Conservation (phyloP, 495 filamentous ascomycete species). For the Aspergillus leporis region DNA sequence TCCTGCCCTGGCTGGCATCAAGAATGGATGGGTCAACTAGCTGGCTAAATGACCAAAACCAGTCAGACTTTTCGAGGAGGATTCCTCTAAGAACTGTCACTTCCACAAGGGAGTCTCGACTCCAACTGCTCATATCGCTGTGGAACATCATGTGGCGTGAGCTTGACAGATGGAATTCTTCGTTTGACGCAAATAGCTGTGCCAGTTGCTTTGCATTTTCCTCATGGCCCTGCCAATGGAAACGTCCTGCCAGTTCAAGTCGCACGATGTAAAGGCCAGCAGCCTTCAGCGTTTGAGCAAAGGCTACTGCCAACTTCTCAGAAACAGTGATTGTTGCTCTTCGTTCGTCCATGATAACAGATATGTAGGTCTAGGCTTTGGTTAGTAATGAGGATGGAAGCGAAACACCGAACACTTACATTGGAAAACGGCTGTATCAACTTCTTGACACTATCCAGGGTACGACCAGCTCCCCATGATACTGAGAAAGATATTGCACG, state of each 20-base stretch:
- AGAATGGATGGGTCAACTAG: slow-evolving; percentile 39
- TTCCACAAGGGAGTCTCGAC: too few species aligned
- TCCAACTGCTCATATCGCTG: too few species aligned
- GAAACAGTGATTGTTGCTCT: slow-evolving; percentile 17
- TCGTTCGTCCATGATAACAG: background rate
- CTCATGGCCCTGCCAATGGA: slow-evolving; percentile 3
- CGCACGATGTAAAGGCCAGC: slow-evolving; percentile 30
- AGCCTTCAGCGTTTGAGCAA: slow-evolving; percentile 28
- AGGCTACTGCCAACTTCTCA: slow-evolving; percentile 12
- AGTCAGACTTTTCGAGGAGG: slow-evolving; percentile 8
- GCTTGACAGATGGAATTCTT: slow-evolving; percentile 38
- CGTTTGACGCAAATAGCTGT: too few species aligned
- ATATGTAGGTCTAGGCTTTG: background rate
- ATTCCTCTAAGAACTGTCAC: too few species aligned
- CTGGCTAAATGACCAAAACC: slow-evolving; percentile 17
- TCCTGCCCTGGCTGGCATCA: slow-evolving; percentile 13
- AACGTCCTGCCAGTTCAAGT: background rate
- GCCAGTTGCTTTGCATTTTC: too few species aligned
- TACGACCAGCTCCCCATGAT: background rate
- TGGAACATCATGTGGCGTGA: slow-evolving; percentile 28
- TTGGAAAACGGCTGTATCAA: background rate
- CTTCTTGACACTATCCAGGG: background rate
- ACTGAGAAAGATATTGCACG: slow-evolving; percentile 27
- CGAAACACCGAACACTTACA: too few species aligned
- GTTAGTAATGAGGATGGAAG: too few species aligned